These are phyloP conservation scores for Ciborinia camelliae DNA, from an alignment of 2,329 filamentous ascomycete genomes.

Conservation along the genomic window DNA sequence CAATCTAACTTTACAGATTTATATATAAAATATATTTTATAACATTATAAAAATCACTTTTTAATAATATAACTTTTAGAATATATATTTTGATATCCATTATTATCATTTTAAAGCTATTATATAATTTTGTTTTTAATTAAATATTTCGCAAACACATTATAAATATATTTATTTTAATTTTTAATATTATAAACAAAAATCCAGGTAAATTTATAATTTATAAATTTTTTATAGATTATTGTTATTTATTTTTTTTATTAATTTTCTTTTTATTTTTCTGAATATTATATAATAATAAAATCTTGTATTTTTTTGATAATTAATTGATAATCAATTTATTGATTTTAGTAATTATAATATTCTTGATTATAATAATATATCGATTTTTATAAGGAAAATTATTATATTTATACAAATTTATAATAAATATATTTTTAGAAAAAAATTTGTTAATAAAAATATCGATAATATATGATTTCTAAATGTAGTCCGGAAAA, in stretches of 20 bases:
- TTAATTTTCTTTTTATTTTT: neutral
- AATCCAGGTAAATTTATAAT: neutral
- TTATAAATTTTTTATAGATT: neutral
- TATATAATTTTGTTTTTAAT: neutral
- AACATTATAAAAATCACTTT: neutral
- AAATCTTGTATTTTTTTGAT: neutral
- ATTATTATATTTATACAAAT: neutral
- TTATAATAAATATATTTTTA: no score
- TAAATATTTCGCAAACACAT: neutral
- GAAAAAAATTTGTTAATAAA: neutral
- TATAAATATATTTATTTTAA: neutral
- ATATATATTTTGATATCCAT: neutral
- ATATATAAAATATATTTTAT: conserved; percentile 6
- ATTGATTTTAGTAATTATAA: neutral
- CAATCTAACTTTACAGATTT: neutral
- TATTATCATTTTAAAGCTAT: neutral
- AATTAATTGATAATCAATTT: neutral
- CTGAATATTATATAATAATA: neutral
- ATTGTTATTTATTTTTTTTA: neutral
- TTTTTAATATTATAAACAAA: neutral
- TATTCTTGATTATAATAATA: no score
- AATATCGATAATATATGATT: neutral
- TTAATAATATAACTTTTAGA: neutral
- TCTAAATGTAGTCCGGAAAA: neutral
- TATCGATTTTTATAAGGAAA: neutral